Evolutionary conservation across 2,329 filamentous ascomycete genomes (phyloP), one percentile per base, ranked within the genome.

Genomic region (Cercospora canescens): DNA sequence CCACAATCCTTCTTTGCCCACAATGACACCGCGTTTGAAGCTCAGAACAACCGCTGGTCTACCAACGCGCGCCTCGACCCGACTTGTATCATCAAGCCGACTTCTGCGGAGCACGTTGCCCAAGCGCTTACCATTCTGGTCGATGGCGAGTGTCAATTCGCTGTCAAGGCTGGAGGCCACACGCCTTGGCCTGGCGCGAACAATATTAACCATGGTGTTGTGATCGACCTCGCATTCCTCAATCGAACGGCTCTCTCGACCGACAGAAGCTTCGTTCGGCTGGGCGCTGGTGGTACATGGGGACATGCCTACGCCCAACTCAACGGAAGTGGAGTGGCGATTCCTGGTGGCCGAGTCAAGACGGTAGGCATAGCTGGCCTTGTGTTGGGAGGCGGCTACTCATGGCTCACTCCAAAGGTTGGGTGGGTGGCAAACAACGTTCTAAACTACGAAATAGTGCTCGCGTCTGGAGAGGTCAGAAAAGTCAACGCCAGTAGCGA

Each of bases 231-330:
- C 7, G 64, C 55, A 16, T 62, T 32, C 12, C 63, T 74, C 48
- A 65, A 69, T 26, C 48, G 67, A n/a, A 65, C 68, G 14, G 64
- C 56, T n/a, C 57, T 71, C 9, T 55, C 61, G 12, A 54, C 64
- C 14, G 70, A 74, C 50, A 59, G 63, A n/a, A 67, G 50, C 14
- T 62, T 59, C 12, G 69, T 76, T 21, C 65, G 56, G 9, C 69
- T 86, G 24, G 85, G 83, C 1, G 69, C 80, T 0, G 84, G 83
- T 0, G 76, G 77, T 14, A 76, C 78, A 6, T 86, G 83, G 81
- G 73, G 76, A 12, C 73, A 81, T 21, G 79, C 84, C 1, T 83
- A 80, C 41, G 56, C 67, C 1, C 67, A 60, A 1, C 76, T 84
- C 0, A 81, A 83, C 26, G 62, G 58, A 9, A 62, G 39, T 18